phyloP scores from a whole-genome alignment of 306 rosid genomes.

The Cucurbita maxima region DNA sequence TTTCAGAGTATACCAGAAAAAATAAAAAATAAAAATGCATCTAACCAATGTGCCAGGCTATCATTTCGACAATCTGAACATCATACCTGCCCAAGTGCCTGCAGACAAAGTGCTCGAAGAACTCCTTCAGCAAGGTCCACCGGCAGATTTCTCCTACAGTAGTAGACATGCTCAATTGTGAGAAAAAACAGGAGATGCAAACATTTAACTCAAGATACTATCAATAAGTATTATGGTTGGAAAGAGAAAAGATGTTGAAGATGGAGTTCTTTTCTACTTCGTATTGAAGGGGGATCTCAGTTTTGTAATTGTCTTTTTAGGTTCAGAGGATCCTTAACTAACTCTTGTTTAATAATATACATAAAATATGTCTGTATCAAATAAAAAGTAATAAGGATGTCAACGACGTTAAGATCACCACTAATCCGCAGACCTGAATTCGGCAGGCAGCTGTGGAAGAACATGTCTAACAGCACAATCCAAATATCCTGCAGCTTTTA shows the following conservation, averaged over 20 bases:
- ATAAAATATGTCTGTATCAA: background rate
- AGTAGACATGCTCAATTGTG: conserved; percentile 11
- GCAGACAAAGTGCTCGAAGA: conserved; percentile 87
- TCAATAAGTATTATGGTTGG: background rate
- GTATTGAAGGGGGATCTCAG: background rate
- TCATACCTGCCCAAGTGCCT: conserved; percentile 83
- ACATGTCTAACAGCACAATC: conserved; percentile 92
- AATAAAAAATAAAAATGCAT: background rate
- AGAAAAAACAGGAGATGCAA: conserved; percentile 4
- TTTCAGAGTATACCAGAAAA: background rate
- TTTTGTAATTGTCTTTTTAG: background rate
- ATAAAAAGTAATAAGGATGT: background rate
- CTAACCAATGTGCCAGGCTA: background rate
- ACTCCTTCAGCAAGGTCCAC: conserved; percentile 89
- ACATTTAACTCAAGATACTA: background rate
- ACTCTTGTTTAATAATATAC: background rate
- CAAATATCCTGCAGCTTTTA: conserved; percentile 85
- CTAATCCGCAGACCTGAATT: conserved; percentile 50
- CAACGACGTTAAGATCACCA: background rate
- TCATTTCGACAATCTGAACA: background rate
- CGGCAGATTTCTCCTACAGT: conserved; percentile 77
- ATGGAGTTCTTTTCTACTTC: conserved; percentile 2
- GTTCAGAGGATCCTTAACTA: background rate
- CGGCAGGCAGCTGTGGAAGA: conserved; percentile 75
- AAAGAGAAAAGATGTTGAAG: background rate